Evolutionary conservation across 305 asterid genomes (phyloP).

Genomic region (Rubia tinctorum): DNA sequence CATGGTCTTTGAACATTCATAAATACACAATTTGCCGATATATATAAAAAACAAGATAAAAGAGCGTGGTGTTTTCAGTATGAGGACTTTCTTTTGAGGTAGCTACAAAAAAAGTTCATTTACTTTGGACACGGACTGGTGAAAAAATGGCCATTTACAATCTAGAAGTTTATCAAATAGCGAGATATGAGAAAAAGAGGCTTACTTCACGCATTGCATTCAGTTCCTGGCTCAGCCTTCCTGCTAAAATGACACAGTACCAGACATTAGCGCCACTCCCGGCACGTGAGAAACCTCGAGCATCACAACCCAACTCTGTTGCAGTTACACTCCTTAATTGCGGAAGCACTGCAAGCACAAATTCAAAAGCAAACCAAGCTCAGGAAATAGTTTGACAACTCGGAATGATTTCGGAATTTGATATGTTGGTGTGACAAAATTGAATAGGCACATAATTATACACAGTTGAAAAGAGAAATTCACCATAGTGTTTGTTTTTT

Average conservation of each 20-base stretch:
- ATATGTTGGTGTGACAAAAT: background rate
- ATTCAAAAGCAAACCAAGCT: background rate
- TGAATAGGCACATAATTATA: slow-evolving; percentile 4
- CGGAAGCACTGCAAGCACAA: slow-evolving; percentile 65
- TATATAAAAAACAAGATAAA: slow-evolving; percentile 18
- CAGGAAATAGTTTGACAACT: background rate
- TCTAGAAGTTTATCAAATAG: slow-evolving; percentile 10
- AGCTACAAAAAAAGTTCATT: background rate
- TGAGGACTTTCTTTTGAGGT: background rate
- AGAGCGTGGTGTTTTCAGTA: background rate
- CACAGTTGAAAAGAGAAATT: slow-evolving; percentile 16
- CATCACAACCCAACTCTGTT: slow-evolving; percentile 85
- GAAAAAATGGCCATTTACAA: background rate
- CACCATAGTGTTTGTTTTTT: slow-evolving; percentile 86
- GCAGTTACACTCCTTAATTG: slow-evolving; percentile 88
- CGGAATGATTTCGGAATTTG: background rate
- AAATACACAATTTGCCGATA: slow-evolving; percentile 26
- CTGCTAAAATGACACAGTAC: slow-evolving; percentile 94
- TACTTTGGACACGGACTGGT: background rate
- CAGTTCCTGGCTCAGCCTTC: slow-evolving; percentile 89
- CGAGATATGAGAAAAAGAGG: slow-evolving; percentile 15
- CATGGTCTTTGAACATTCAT: slow-evolving; percentile 68
- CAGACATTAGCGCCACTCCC: slow-evolving; percentile 76
- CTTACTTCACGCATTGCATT: slow-evolving; percentile 92
- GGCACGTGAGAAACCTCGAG: slow-evolving; percentile 82